These are phyloP conservation scores for Phytopythium chamaehyphon DNA, from an alignment of 352 stramenopile genomes.

Conservation along the genomic window DNA sequence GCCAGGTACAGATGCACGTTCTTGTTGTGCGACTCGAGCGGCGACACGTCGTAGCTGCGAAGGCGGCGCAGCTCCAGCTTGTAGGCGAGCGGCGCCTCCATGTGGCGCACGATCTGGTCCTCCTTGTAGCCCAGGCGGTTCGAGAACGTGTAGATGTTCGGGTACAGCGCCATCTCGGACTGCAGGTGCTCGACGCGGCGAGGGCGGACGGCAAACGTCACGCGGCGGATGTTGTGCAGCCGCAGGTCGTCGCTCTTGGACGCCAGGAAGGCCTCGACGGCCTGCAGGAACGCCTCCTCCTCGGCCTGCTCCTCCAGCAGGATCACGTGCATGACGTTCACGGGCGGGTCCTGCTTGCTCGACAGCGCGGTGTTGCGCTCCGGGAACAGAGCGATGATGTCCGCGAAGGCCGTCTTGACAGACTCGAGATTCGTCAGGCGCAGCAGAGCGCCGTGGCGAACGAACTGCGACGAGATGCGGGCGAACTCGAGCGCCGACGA, in stretches of 20 bases:
- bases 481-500: conserved; percentile 52
- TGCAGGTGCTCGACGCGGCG: conserved; percentile 34
- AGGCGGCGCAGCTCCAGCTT: conserved; percentile 98
- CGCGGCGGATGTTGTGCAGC: conserved; percentile 79
- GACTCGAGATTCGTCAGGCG: conserved; percentile 84
- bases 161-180: conserved; percentile 74
- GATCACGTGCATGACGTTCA: conserved; percentile 86
- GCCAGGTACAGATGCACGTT: conserved; percentile 99
- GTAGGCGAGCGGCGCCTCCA: conserved; percentile 97
- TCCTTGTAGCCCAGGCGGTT: conserved; percentile 91
- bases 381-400: conserved; percentile 72
- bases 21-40: conserved; percentile 92
- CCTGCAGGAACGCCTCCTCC: conserved; percentile 48
- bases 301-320: conserved; percentile 65
- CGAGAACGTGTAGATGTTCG: conserved; percentile 90
- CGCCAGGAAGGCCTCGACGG: conserved; percentile 63
- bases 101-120: conserved; percentile 97
- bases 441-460: conserved; percentile 83
- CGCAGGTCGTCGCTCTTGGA: conserved; percentile 49
- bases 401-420: conserved; percentile 62
- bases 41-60: conserved; percentile 96
- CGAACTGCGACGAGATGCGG: conserved; percentile 65
- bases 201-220: conserved; percentile 84
- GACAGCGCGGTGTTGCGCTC: conserved; percentile 65
- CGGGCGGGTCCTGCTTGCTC: conserved; percentile 51